A percentile compares a stretch with the other conserved stretches of the same genome.
Conservation (phyloP, 2,329 filamentous ascomycete genomes). For the Cadophora sp. region DNA sequence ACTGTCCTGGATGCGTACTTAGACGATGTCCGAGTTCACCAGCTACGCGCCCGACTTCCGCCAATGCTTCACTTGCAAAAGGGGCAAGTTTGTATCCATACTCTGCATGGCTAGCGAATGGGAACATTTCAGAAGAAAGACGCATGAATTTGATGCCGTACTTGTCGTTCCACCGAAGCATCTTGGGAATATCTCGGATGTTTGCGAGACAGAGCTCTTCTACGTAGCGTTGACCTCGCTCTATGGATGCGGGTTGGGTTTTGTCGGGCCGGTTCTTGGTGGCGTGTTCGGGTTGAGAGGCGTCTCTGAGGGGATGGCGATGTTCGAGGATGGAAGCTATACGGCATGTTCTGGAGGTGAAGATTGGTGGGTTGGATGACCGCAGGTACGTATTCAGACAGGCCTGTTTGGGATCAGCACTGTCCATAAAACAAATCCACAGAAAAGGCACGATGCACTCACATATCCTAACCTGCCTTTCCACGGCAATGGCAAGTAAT, state of each 20-base stretch:
- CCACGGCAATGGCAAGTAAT: constrained; percentile 86
- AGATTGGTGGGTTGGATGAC: constrained; percentile 80
- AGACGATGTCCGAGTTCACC: constrained; percentile 82
- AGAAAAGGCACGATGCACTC: too few relatives aligned
- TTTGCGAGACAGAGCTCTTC: constrained; percentile 82
- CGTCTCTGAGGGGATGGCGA: constrained; percentile 79
- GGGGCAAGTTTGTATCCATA: constrained; percentile 86
- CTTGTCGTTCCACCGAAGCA: constrained; percentile 89
- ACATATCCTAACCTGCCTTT: constrained; percentile 89
- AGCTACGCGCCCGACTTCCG: constrained; percentile 77
- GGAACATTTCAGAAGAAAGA: constrained; percentile 95
- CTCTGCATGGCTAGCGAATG: constrained; percentile 87
- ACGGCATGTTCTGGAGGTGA: constrained; percentile 89
- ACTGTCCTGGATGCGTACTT: constrained; percentile 91
- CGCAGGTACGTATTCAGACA: constrained; percentile 94
- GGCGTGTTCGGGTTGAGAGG: constrained; percentile 76
- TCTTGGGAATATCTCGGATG: constrained; percentile 81
- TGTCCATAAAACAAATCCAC: not conserved
- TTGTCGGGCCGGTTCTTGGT: constrained; percentile 88
- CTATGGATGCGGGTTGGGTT: constrained; percentile 67
- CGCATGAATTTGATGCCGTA: constrained; percentile 94
- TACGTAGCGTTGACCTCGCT: constrained; percentile 74
- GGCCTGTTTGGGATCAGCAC: constrained; percentile 58
- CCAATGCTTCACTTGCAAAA: constrained; percentile 80
- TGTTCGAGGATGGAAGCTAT: constrained; percentile 92